Base-by-base conservation (phyloP, 1,284 basidiomycete species). In the Malassezia slooffiae region DNA sequence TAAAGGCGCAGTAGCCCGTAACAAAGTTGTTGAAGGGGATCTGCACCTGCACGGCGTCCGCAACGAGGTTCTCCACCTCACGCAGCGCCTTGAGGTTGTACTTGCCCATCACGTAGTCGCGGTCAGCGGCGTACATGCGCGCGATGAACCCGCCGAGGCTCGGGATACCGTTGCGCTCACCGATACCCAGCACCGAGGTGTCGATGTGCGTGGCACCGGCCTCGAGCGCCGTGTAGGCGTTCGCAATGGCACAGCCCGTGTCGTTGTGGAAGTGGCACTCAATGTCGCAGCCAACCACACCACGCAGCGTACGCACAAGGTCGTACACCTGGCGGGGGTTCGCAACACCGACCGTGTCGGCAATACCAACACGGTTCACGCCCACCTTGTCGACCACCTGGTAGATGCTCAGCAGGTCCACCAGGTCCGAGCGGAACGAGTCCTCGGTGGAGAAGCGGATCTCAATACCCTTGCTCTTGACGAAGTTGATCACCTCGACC, bases 341-440 rank as follows among this genome's bases (percentile, higher is more conserved):
- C 47, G 93, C 93, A 67, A 91, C 96, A 39, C 93, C 93, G 58
- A 99, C 93, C 11, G 93, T 99, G 73, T 99, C 93, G 27, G 93
- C 93, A 57, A 99, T 91, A 72, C 93, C 93, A 58, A 99, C 93
- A 59, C 93, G 82, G 77, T 97, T 90, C 43, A 99, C 91, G 50
- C 93, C 93, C 64, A 97, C 90, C 78, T 96, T 96, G 77, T 99
- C 93, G 43, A 99, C 93, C 40, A 91, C 93, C 73, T 93, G 87
- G 78, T 99, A 97, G 74, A 99, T 96, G 38, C 86, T 90, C 43
- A 99, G 79, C 37, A 99, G 78, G 75, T 99, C 93, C 72, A 97
- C 93, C 51, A 99, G 80, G 73, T 99, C 91, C 59, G 91, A 97
- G 58, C 93, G 86, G 86, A 99, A 99, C 28, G 88, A 95, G 73